phyloP scores from a whole-genome alignment of 495 filamentous ascomycete species.

The Penicillium silybi region DNA sequence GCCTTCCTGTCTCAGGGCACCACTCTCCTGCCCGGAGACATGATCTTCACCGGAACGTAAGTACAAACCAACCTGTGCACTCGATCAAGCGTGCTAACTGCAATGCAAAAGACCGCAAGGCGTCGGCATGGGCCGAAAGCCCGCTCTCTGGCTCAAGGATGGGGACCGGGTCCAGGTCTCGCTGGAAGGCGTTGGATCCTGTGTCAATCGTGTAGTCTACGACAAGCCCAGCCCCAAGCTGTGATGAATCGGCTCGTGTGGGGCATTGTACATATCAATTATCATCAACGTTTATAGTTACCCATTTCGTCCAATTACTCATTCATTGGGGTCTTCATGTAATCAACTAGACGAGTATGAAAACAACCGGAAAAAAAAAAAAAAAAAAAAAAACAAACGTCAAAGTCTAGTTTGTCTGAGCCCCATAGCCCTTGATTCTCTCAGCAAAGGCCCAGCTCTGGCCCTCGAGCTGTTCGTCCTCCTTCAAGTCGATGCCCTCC shows the following conservation, averaged over 20 bases:
- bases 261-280: constrained; percentile 5
- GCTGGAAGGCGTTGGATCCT: constrained; percentile 67
- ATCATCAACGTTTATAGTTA: neutral
- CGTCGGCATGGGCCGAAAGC: constrained; percentile 73
- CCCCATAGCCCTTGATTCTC: constrained; percentile 72
- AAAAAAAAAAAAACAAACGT: constrained; percentile 6
- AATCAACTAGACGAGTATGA: neutral
- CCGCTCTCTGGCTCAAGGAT: constrained; percentile 72
- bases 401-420: constrained; percentile 52
- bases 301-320: neutral
- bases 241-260: constrained; percentile 7
- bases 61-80: constrained; percentile 22
- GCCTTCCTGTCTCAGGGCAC: constrained; percentile 73
- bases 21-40: constrained; percentile 71
- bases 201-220: constrained; percentile 69
- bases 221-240: constrained; percentile 54
- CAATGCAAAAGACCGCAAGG: constrained; percentile 56
- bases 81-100: neutral
- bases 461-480: constrained; percentile 69
- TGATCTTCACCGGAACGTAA: constrained; percentile 85
- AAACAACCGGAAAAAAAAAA: neutral
- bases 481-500: constrained; percentile 73
- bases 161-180: constrained; percentile 75
- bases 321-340: constrained; percentile 10
- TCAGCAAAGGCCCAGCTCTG: constrained; percentile 99